Conservation (phyloP, 495 filamentous ascomycete genomes). For the Podospora pseudocomata region DNA sequence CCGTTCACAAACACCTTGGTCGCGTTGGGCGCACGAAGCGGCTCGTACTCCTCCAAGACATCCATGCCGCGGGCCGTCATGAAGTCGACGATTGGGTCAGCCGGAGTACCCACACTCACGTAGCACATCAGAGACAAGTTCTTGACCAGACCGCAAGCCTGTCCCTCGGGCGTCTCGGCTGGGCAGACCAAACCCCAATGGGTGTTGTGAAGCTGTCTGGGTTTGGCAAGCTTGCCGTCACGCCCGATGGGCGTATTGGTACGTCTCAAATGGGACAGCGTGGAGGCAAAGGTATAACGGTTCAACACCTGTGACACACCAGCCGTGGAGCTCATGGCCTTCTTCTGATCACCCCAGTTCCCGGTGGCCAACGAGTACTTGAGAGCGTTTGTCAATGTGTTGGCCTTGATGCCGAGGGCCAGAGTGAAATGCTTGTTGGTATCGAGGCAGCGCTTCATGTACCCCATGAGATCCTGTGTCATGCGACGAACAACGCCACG, state of each 20-base stretch:
- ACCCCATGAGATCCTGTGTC: constrained; percentile 81
- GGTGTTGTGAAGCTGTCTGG: constrained; percentile 95
- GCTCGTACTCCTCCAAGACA: constrained; percentile 92
- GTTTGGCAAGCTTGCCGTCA: constrained; percentile 97
- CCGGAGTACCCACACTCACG: constrained; percentile 87
- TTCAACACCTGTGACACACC: constrained; percentile 98
- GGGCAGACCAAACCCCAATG: constrained; percentile 98
- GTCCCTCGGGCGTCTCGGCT: constrained; percentile 96
- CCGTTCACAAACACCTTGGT: constrained; percentile 98
- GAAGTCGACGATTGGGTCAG: constrained; percentile 87
- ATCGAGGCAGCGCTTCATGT: constrained; percentile 89
- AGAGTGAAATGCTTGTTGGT: constrained; percentile 81
- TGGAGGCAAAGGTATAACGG: constrained; percentile 95
- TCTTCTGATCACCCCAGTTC: constrained; percentile 99
- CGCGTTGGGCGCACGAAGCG: constrained; percentile 78
- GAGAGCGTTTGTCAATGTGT: constrained; percentile 83
- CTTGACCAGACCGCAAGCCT: constrained; percentile 97
- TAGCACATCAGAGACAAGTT: constrained; percentile 98
- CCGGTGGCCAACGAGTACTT: constrained; percentile 96
- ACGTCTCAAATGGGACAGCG: constrained; percentile 88
- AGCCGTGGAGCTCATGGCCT: constrained; percentile 86
- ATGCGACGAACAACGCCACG: constrained; percentile 80
- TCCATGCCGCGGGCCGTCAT: constrained; percentile 95
- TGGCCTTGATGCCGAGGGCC: constrained; percentile 84
- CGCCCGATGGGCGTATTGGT: constrained; percentile 97